These are phyloP conservation scores for Penicillium chermesinum DNA, from an alignment of 495 filamentous ascomycete species.

Conservation along the genomic window DNA sequence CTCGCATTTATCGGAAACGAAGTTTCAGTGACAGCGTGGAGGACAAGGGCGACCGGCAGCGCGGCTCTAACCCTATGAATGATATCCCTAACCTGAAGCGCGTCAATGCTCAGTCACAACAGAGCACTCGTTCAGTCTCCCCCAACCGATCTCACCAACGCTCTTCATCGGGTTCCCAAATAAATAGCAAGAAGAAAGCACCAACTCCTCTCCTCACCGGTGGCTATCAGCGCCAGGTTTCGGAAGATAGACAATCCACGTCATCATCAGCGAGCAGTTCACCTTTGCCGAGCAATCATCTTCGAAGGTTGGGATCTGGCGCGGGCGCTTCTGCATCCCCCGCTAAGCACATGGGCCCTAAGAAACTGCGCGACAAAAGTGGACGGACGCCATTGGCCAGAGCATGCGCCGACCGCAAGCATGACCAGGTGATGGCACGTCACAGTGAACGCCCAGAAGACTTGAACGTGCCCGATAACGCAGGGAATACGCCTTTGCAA, in stretches of 20 bases:
- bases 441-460: conserved; percentile 76
- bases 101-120: conserved; percentile 26
- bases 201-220: conserved; percentile 47
- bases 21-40: conserved; percentile 42
- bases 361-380: conserved; percentile 78
- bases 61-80: conserved; percentile 15
- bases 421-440: conserved; percentile 62
- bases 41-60: conserved; percentile 27
- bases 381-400: conserved; percentile 80
- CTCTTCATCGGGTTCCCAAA: conserved; percentile 58
- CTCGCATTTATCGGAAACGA: conserved; percentile 31
- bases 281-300: conserved; percentile 60
- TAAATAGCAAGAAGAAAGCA: conserved; percentile 36
- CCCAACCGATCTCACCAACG: conserved; percentile 53
- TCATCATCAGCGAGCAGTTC: conserved; percentile 70
- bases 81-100: conserved; percentile 26
- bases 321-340: conserved; percentile 56
- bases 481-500: conserved; percentile 89
- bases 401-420: conserved; percentile 72
- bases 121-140: conserved; percentile 58
- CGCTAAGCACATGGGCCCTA: conserved; percentile 61
- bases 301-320: conserved; percentile 59
- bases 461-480: conserved; percentile 84
- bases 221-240: conserved; percentile 40
- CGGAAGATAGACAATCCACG: conserved; percentile 65